Conservation (phyloP, 768 basidiomycete genomes). For the Tremella fuciformis region DNA sequence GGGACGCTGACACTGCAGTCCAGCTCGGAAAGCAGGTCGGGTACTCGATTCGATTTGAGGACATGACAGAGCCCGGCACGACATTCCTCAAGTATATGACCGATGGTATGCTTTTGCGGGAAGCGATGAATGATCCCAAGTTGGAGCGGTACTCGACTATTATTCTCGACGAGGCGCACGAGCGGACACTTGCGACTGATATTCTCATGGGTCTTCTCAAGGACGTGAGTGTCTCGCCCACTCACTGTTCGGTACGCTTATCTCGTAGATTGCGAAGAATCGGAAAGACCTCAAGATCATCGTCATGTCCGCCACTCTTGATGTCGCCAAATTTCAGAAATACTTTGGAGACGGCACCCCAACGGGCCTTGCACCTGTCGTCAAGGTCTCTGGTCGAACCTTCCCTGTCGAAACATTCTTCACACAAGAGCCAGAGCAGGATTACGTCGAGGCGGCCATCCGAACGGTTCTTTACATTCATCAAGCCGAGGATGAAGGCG, state of each 20-base stretch:
- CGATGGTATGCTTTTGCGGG: slow-evolving; percentile 95
- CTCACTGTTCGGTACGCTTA: background rate
- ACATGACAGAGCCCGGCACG: slow-evolving; percentile 81
- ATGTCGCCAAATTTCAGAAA: slow-evolving; percentile 92
- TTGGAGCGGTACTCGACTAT: slow-evolving; percentile 91
- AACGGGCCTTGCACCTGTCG: slow-evolving; percentile 65
- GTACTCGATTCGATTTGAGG: slow-evolving; percentile 97
- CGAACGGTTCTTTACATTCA: slow-evolving; percentile 96
- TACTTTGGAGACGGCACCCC: slow-evolving; percentile 65
- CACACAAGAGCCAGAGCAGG: slow-evolving; percentile 68
- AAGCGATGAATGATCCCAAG: slow-evolving; percentile 94
- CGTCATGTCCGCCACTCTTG: slow-evolving; percentile 96
- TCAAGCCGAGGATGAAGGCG: slow-evolving; percentile 87
- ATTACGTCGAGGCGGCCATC: slow-evolving; percentile 96
- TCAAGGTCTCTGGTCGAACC: slow-evolving; percentile 87
- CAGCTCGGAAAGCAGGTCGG: slow-evolving; percentile 91
- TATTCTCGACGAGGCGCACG: slow-evolving; percentile 98
- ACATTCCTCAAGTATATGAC: slow-evolving; percentile 99
- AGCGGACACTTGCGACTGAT: slow-evolving; percentile 94
- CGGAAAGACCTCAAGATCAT: slow-evolving; percentile 92
- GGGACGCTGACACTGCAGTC: slow-evolving; percentile 57
- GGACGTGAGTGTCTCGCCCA: no score
- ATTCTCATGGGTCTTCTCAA: slow-evolving; percentile 98
- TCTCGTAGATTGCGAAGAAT: slow-evolving; percentile 61
- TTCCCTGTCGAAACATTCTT: slow-evolving; percentile 76